Conservation (phyloP, 805 yeast genomes). For the Lachancea kluyveri region DNA sequence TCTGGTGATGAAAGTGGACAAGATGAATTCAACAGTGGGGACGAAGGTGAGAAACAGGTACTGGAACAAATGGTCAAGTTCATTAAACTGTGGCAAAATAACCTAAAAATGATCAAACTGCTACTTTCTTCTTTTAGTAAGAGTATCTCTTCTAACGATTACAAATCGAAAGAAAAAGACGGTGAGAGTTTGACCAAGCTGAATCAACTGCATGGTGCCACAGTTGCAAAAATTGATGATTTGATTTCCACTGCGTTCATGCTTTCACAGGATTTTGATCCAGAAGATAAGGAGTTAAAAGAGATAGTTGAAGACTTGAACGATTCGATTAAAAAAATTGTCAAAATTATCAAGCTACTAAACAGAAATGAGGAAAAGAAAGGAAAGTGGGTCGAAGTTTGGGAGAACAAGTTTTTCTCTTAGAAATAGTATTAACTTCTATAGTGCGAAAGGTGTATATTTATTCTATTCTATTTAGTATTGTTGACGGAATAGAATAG, state of each 20-base stretch:
- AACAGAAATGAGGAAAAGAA: constrained; percentile 47
- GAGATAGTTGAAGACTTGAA: constrained; percentile 23
- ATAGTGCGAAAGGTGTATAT: no score
- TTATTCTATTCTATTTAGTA: no score
- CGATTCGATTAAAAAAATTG: constrained; percentile 22
- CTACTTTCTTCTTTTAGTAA: constrained; percentile 52
- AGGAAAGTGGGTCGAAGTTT: constrained; percentile 31
- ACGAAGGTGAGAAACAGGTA: constrained; percentile 30
- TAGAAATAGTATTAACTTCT: background rate
- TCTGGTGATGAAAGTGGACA: constrained; percentile 28
- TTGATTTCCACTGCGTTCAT: constrained; percentile 52
- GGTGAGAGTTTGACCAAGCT: constrained; percentile 45
- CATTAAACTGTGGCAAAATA: constrained; percentile 41
- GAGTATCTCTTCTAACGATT: constrained; percentile 41
- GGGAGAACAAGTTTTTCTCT: constrained; percentile 28
- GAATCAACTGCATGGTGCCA: constrained; percentile 34
- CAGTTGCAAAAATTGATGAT: constrained; percentile 49
- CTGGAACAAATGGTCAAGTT: constrained; percentile 30
- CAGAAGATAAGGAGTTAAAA: constrained; percentile 31
- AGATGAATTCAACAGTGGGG: constrained; percentile 27
- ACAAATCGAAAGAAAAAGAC: constrained; percentile 19
- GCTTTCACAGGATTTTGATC: constrained; percentile 28
- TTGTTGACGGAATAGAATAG: no score
- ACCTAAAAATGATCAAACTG: constrained; percentile 45
- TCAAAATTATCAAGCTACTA: constrained; percentile 37